Percentiles rank a stretch among this genome's conserved stretches.
phyloP scores from a whole-genome alignment of 768 basidiomycete species.

The Mrakia gelida region DNA sequence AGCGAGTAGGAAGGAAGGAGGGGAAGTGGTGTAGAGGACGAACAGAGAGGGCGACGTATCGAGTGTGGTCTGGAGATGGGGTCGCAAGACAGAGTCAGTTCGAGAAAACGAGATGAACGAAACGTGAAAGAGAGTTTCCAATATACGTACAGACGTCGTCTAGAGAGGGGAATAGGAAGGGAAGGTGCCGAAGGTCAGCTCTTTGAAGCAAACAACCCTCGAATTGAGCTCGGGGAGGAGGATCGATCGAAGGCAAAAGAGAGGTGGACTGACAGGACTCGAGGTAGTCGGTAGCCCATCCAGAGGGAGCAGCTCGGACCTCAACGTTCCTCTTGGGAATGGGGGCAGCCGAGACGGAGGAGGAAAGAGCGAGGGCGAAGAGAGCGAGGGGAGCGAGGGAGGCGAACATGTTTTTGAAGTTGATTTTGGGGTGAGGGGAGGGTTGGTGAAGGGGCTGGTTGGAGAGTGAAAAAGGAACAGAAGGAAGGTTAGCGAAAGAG shows the following conservation, averaged over 20 bases:
- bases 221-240: background rate
- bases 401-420: constrained; percentile 18
- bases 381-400: constrained; percentile 22
- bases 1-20: background rate
- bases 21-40: background rate
- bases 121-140: background rate
- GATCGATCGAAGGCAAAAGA: background rate
- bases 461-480: background rate
- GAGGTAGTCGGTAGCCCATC: constrained; percentile 25
- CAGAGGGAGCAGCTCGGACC: constrained; percentile 13
- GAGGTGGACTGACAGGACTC: constrained; percentile 12
- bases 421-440: background rate
- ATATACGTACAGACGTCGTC: constrained; percentile 22
- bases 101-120: background rate
- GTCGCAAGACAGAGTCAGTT: background rate
- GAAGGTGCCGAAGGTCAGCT: background rate
- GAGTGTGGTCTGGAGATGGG: constrained; percentile 31
- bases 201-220: background rate
- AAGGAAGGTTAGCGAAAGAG: background rate
- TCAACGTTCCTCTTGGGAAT: constrained; percentile 17
- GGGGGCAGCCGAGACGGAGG: constrained; percentile 23
- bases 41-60: background rate
- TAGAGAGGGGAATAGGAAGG: background rate
- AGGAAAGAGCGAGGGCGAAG: constrained; percentile 29
- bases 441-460: background rate